phyloP scores from a whole-genome alignment of 2,329 filamentous ascomycete genomes.

The Pseudofabraea citricarpa region DNA sequence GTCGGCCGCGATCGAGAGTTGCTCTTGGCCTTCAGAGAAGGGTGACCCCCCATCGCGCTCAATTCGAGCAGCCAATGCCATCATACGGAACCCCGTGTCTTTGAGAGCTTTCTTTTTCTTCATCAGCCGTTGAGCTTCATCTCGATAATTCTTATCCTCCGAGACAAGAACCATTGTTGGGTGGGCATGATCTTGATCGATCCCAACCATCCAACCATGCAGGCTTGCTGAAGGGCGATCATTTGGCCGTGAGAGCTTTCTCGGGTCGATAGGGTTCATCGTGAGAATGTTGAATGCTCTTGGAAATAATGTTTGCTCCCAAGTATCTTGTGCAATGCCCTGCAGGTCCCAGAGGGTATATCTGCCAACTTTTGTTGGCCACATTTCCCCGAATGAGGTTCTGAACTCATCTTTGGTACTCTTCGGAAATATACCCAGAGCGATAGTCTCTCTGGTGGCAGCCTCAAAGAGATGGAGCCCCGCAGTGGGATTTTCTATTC shows the following conservation, averaged over 20 bases:
- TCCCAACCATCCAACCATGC: neutral
- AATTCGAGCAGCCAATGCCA: neutral
- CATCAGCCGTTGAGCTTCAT: neutral
- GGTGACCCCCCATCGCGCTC: neutral
- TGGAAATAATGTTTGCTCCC: neutral
- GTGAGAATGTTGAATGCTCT: neutral
- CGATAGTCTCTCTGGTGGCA: neutral
- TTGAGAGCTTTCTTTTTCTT: neutral
- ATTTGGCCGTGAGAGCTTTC: neutral
- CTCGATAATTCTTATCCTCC: neutral
- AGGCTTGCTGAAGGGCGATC: neutral
- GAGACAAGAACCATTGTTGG: neutral
- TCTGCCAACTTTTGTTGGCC: neutral
- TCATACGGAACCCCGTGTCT: neutral
- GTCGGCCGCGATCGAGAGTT: neutral
- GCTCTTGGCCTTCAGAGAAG: neutral
- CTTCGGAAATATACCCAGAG: neutral
- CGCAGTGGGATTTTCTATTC: neutral
- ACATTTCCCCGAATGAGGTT: neutral
- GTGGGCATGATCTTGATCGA: neutral
- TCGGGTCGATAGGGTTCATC: neutral
- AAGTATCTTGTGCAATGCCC: neutral
- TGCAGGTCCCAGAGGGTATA: neutral
- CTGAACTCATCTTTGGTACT: neutral
- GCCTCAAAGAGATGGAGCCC: neutral